Percentiles rank a stretch among this genome's conserved stretches.
phyloP scores from a whole-genome alignment of 805 yeast genomes.

The Candida gorgasii region DNA sequence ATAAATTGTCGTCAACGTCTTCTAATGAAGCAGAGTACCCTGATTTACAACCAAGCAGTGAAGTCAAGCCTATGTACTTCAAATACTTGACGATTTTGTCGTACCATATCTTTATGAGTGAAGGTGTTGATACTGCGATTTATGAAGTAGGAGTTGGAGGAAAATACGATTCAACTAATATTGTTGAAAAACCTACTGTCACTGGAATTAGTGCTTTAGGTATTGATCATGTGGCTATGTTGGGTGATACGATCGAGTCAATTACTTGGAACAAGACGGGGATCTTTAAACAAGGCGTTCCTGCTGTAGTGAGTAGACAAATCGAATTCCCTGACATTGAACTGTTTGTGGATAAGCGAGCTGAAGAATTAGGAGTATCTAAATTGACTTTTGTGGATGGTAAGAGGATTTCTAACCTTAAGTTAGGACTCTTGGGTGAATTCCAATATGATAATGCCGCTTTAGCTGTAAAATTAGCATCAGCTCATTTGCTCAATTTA shows the following conservation, averaged over 20 bases:
- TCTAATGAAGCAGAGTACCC: constrained; percentile 66
- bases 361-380: constrained; percentile 55
- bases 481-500: constrained; percentile 54
- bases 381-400: constrained; percentile 53
- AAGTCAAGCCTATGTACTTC: constrained; percentile 88
- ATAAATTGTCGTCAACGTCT: constrained; percentile 58
- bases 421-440: constrained; percentile 77
- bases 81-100: constrained; percentile 86
- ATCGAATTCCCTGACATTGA: constrained; percentile 53
- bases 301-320: constrained; percentile 67
- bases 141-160: constrained; percentile 99
- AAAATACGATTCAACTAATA: constrained; percentile 93
- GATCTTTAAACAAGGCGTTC: constrained; percentile 68
- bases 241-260: constrained; percentile 83
- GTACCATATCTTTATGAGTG: constrained; percentile 85
- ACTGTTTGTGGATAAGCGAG: constrained; percentile 61
- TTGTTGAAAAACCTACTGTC: constrained; percentile 74
- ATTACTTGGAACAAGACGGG: constrained; percentile 98
- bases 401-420: constrained; percentile 32
- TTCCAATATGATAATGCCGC: constrained; percentile 89
- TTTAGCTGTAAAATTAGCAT: constrained; percentile 72
- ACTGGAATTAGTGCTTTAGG: constrained; percentile 88
- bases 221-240: constrained; percentile 83
- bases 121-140: constrained; percentile 90
- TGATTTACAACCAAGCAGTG: constrained; percentile 59